Conservation (phyloP, 352 stramenopile species). For the Pythium phragmiticola region DNA sequence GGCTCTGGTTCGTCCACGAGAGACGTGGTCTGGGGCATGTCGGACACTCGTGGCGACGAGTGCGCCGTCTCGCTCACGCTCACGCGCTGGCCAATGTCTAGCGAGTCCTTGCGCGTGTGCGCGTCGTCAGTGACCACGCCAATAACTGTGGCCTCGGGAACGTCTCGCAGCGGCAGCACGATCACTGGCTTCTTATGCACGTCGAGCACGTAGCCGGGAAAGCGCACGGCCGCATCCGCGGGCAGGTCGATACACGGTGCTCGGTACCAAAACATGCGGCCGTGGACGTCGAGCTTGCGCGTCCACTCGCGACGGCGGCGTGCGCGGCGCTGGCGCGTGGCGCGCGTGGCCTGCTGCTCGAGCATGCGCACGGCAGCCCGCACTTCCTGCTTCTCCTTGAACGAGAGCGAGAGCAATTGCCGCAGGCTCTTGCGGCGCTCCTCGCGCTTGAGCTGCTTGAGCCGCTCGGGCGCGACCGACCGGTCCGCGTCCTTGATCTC, state of each 20-base stretch:
- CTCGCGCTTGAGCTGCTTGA: constrained; percentile 24
- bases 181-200: constrained; percentile 26
- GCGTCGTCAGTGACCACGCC: constrained; percentile 3
- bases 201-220: constrained; percentile 21
- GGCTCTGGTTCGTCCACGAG: constrained; percentile 13
- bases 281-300: constrained; percentile 33
- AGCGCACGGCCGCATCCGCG: neutral
- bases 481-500: constrained; percentile 22
- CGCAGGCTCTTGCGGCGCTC: constrained; percentile 18
- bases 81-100: neutral
- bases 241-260: neutral
- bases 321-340: constrained; percentile 21
- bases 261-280: constrained; percentile 34
- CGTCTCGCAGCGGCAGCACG: neutral
- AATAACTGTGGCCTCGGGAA: neutral
- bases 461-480: constrained; percentile 17
- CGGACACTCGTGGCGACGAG: constrained; percentile 18
- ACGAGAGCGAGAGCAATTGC: constrained; percentile 15
- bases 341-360: constrained; percentile 17
- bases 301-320: constrained; percentile 40
- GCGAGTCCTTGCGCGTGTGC: neutral
- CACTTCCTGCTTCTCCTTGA: constrained; percentile 21
- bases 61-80: constrained; percentile 20
- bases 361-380: constrained; percentile 15
- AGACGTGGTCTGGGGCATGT: neutral